Percentiles rank a stretch among this genome's conserved stretches.
Evolutionary conservation across 176 grass and related monocot species (phyloP).

Genomic region (Carex kokanica): DNA sequence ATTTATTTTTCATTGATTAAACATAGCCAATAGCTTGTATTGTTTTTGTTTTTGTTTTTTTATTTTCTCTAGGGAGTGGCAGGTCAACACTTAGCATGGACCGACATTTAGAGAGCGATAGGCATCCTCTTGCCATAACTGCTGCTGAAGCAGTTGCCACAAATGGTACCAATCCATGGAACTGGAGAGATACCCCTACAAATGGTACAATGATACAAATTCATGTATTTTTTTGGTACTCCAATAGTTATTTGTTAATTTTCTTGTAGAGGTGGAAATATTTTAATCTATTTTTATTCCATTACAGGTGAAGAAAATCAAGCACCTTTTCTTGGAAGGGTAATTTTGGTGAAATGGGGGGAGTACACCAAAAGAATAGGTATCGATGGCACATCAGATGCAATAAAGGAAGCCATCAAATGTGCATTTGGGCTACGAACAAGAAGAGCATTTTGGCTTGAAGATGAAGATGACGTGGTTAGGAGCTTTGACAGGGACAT

Average conservation of each 20-base stretch:
- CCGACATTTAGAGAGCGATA: constrained; percentile 59
- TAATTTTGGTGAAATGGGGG: constrained; percentile 95
- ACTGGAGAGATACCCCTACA: constrained; percentile 88
- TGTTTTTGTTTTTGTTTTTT: constrained; percentile 25
- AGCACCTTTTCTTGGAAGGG: constrained; percentile 57
- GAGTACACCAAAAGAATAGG: constrained; percentile 91
- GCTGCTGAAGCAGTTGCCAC: constrained; percentile 65
- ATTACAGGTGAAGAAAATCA: constrained; percentile 68
- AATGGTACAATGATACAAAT: constrained; percentile 69
- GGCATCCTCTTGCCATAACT: constrained; percentile 67
- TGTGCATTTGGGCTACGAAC: constrained; percentile 91
- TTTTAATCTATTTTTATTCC: not conserved
- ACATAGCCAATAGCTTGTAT: not conserved
- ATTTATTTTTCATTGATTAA: not conserved
- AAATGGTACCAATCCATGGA: constrained; percentile 89
- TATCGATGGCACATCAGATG: constrained; percentile 76
- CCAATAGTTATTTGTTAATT: not conserved
- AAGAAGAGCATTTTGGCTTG: constrained; percentile 94
- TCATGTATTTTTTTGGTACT: not conserved
- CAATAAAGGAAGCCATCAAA: constrained; percentile 97
- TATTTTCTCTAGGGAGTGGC: constrained; percentile 59
- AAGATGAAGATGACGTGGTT: constrained; percentile 89
- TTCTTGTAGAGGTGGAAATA: not conserved
- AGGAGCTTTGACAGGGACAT: constrained; percentile 86
- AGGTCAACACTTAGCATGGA: constrained; percentile 67